A percentile compares a stretch with the other conserved stretches of the same genome.
phyloP scores from a whole-genome alignment of 305 asterid species.

The Andrographis paniculata region DNA sequence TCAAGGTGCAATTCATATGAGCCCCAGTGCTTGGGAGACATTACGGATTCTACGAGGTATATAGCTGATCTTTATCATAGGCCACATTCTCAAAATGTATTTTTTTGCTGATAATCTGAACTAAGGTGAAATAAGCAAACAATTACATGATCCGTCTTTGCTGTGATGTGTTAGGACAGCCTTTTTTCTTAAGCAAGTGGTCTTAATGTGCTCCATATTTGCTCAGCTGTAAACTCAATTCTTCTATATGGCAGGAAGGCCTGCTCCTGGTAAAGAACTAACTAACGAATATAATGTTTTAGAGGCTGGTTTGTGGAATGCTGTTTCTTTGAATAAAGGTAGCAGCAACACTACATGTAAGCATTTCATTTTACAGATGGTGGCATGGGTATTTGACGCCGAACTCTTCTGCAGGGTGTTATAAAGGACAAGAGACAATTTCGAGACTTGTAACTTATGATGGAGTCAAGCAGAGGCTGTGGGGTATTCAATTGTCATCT shows the following conservation, averaged over 20 bases:
- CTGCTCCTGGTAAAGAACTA: conserved; percentile 88
- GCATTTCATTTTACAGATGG: conserved; percentile 3
- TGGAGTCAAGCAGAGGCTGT: conserved; percentile 83
- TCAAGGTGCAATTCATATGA: conserved; percentile 72
- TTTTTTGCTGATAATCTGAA: no score
- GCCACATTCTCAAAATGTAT: no score
- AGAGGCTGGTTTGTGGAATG: conserved; percentile 92
- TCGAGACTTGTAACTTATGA: conserved; percentile 86
- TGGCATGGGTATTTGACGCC: conserved; percentile 15
- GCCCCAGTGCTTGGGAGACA: conserved; percentile 82
- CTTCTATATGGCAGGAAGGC: conserved; percentile 95
- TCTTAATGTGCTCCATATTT: no score
- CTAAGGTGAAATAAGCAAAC: no score
- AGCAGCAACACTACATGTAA: neutral
- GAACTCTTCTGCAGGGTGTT: conserved; percentile 59
- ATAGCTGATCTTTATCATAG: conserved; percentile 10
- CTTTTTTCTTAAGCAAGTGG: no score
- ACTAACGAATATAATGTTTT: conserved; percentile 84
- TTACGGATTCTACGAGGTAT: conserved; percentile 82
- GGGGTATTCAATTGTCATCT: conserved; percentile 78
- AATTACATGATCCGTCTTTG: no score
- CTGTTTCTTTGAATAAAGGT: conserved; percentile 92
- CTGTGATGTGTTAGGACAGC: no score
- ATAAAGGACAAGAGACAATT: conserved; percentile 97
- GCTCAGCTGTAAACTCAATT: no score